Conservation (phyloP, 2,329 filamentous ascomycete species). For the Colletotrichum sp. region DNA sequence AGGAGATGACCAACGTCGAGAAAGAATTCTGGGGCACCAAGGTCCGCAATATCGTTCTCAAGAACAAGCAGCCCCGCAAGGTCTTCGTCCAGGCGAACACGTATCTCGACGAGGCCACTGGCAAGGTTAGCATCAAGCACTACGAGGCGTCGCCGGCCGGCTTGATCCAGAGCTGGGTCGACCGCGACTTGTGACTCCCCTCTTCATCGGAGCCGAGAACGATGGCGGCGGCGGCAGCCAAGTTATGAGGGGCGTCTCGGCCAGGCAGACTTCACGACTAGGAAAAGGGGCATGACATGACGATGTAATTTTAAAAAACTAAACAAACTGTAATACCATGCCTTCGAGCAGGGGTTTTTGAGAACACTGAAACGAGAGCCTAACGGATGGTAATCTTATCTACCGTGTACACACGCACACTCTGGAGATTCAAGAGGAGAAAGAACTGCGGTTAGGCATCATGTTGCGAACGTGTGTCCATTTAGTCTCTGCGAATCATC, state of each 20-base stretch:
- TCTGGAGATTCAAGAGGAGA: background rate
- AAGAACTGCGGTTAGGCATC: background rate
- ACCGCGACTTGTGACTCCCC: conserved; percentile 47
- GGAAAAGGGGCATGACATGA: background rate
- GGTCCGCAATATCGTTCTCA: conserved; percentile 76
- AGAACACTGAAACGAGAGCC: background rate
- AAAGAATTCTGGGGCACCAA: conserved; percentile 82
- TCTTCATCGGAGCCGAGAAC: background rate
- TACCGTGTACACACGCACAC: background rate
- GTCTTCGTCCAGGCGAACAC: conserved; percentile 97
- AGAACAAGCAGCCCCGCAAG: conserved; percentile 82
- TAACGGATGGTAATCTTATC: background rate
- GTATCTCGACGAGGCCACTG: conserved; percentile 68
- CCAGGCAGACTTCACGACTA: background rate
- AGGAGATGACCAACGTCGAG: conserved; percentile 82
- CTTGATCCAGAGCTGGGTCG: conserved; percentile 83
- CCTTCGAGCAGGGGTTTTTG: background rate
- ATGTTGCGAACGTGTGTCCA: background rate
- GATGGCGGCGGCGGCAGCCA: background rate
- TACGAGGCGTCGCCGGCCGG: conserved; percentile 84
- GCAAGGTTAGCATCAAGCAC: conserved; percentile 79
- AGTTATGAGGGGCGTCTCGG: background rate
- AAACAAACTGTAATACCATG: background rate
- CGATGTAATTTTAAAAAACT: background rate
- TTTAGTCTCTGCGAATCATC: background rate